Conservation (phyloP, 2,329 filamentous ascomycete species). For the Diaporthe destruens region DNA sequence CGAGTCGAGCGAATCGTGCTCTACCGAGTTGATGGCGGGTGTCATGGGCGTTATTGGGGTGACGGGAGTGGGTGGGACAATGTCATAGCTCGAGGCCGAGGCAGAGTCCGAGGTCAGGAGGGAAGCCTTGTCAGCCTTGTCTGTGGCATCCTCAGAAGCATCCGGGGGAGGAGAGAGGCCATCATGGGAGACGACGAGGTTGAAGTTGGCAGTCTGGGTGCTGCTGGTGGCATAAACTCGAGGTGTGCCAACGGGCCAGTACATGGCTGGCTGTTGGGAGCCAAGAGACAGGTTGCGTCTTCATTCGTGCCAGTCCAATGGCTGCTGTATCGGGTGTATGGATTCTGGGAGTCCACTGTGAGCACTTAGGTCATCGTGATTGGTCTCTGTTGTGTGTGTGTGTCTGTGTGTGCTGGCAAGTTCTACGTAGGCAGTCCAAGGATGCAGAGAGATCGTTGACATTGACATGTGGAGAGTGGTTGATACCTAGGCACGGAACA, state of each 20-base stretch:
- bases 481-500: background rate
- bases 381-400: conserved; percentile 3
- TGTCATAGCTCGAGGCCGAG: conserved; percentile 49
- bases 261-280: conserved; percentile 71
- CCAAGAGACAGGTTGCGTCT: conserved; percentile 50
- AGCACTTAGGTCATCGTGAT: conserved; percentile 39
- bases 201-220: conserved; percentile 65
- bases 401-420: conserved; percentile 11
- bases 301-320: conserved; percentile 47
- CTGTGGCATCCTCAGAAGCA: conserved; percentile 51
- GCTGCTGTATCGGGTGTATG: conserved; percentile 23
- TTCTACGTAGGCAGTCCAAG: background rate
- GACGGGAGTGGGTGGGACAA: conserved; percentile 53
- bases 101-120: conserved; percentile 44
- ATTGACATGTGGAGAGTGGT: conserved; percentile 24
- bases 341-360: conserved; percentile 20
- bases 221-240: conserved; percentile 85
- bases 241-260: conserved; percentile 90
- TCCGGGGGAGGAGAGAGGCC: conserved; percentile 57
- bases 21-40: conserved; percentile 70
- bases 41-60: conserved; percentile 69
- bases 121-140: conserved; percentile 44
- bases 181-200: conserved; percentile 70
- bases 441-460: background rate
- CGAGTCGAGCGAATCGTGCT: conserved; percentile 62